Evolutionary conservation across 169 alveolate species (phyloP).

Genomic region (Pseudocohnilembus persalinus): DNA sequence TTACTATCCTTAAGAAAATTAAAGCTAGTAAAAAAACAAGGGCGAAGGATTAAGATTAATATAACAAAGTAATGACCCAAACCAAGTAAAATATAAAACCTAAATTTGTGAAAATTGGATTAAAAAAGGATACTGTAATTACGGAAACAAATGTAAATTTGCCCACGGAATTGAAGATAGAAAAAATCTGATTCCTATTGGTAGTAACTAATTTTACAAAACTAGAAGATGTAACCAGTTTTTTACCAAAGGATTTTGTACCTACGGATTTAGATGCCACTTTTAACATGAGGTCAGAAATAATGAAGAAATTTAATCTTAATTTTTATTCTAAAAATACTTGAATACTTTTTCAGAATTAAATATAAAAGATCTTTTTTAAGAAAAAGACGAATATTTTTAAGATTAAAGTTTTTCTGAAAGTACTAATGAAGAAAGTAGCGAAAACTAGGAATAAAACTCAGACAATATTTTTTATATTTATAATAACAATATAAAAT

Average conservation of each 20-base stretch:
- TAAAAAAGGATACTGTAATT: conserved; percentile 48
- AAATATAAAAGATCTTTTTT: too few relatives aligned
- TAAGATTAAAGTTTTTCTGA: too few relatives aligned
- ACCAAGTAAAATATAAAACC: conserved; percentile 69
- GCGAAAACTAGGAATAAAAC: too few relatives aligned
- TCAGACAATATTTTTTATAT: too few relatives aligned
- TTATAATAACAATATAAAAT: too few relatives aligned
- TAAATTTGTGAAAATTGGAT: conserved; percentile 71
- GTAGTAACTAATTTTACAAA: conserved; percentile 46
- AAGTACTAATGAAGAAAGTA: too few relatives aligned
- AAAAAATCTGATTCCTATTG: conserved; percentile 16
- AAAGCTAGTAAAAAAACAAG: neutral
- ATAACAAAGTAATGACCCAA: neutral
- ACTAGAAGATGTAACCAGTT: conserved; percentile 61
- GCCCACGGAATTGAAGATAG: conserved; percentile 73
- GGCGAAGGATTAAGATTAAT: too few relatives aligned
- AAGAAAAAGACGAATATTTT: too few relatives aligned
- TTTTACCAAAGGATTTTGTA: conserved; percentile 70
- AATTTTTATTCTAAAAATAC: too few relatives aligned
- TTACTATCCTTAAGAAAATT: neutral
- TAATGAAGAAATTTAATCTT: too few relatives aligned
- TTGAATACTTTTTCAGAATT: too few relatives aligned
- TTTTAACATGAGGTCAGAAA: conserved; percentile 57
- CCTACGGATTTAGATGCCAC: conserved; percentile 82
- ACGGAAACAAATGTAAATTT: conserved; percentile 71